Evolutionary conservation across 805 yeast species (phyloP), one percentile per base, ranked within the genome.

Genomic region (Teunomyces kruisii): DNA sequence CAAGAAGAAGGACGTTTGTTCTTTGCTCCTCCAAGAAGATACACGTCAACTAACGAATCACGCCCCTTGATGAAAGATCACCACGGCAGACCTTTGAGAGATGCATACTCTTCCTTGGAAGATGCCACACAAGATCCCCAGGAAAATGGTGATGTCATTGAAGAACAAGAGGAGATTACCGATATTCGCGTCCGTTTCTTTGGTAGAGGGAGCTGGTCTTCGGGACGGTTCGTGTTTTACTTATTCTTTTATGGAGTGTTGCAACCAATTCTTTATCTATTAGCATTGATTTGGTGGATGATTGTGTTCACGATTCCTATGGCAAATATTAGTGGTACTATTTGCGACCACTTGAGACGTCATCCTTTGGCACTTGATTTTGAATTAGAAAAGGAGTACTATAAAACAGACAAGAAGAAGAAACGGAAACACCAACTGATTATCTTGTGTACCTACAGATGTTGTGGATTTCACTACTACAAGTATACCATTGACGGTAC

Each of bases 401-500:
- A 79, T 42, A 59, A 59, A 29, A 56, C 60, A 22, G 49, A 52
- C 16, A 54, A 52, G 8, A 46, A 50, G 59, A 68, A 38, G 53
- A 65, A 59, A 47, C 53, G 59, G 40, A 55, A 63, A 53, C 76
- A 80, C 56, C 81, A 77, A 52, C 68, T 81, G 17, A 81, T 94
- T 45, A 65, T 94, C 40, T 72, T 94, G 32, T 90, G 97, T 66
- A 91, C 98, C 1, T 92, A 89, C 67, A 79, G 98, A 58, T 88
- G 96, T 45, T 82, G 89, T 52, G 98, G 98, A 1, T 76, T 81
- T 62, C 96, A 90, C 62, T 94, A 94, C 67, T 94, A 91, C 72
- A 94, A 94, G 71, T 91, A 88, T 65, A 94, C 99, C 0, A 88
- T 94, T 39, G 97, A 88, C 52, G 99, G 99, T 48, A 91, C 97